phyloP scores from a whole-genome alignment of 2,329 filamentous ascomycete species.

The Dothistroma septosporum region DNA sequence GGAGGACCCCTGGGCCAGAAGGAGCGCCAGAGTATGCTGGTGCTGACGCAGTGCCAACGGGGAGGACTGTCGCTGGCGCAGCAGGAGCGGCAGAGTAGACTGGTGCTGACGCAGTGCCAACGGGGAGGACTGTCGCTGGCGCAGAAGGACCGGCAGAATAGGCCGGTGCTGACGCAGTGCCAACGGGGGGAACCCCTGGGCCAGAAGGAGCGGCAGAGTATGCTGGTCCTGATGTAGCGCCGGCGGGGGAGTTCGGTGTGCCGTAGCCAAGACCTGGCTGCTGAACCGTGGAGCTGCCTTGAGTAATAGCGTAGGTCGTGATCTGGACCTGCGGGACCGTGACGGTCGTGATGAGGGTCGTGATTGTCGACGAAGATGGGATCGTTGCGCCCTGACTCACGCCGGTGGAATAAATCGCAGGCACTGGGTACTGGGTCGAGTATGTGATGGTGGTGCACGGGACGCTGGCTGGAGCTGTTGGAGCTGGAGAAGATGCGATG shows the following conservation, averaged over 20 bases:
- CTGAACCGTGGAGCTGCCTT: conserved; percentile 10
- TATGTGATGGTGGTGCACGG: conserved; percentile 42
- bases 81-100: too few species aligned
- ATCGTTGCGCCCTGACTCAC: conserved; percentile 33
- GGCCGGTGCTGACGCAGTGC: too few species aligned
- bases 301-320: conserved; percentile 21
- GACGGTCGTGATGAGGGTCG: conserved; percentile 38
- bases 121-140: too few species aligned
- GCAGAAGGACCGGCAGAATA: too few species aligned
- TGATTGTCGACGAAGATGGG: conserved; percentile 30
- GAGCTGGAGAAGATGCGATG: conserved; percentile 9
- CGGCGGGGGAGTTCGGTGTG: conserved; percentile 7
- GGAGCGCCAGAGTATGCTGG: too few species aligned
- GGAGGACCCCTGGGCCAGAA: too few species aligned
- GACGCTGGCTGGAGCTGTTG: conserved; percentile 20
- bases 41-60: too few species aligned
- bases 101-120: too few species aligned
- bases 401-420: conserved; percentile 37
- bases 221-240: neutral
- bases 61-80: too few species aligned
- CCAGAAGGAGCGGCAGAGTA: neutral
- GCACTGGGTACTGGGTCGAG: conserved; percentile 35
- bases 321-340: conserved; percentile 41
- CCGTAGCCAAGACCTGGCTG: conserved; percentile 22
- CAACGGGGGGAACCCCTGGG: too few species aligned